A percentile compares a stretch with the other conserved stretches of the same genome.
Evolutionary conservation across 805 yeast species (phyloP).

Genomic region (Ogataea paradorogensis): DNA sequence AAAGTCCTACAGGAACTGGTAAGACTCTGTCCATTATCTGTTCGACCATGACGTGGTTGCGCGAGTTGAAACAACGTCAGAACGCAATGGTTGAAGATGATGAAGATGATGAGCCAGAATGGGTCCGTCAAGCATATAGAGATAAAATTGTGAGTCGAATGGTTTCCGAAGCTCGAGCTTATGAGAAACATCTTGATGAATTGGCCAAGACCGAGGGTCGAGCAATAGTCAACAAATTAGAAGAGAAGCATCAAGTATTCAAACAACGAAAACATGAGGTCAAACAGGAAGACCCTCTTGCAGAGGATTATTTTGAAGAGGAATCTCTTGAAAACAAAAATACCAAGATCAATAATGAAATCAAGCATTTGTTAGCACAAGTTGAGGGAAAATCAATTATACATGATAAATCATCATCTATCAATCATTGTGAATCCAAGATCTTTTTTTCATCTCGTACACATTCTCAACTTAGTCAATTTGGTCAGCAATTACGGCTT

Average conservation of each 20-base stretch:
- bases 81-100: conserved; percentile 29
- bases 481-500: conserved; percentile 64
- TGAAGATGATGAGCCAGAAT: conserved; percentile 43
- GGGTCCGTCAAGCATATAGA: conserved; percentile 33
- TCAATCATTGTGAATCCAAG: conserved; percentile 39
- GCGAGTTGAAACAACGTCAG: conserved; percentile 36
- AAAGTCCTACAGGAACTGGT: conserved; percentile 95
- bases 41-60: conserved; percentile 77
- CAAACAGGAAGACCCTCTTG: conserved; percentile 28
- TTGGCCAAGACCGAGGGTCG: conserved; percentile 29
- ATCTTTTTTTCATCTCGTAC: conserved; percentile 81
- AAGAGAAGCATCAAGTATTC: conserved; percentile 15
- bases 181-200: conserved; percentile 40
- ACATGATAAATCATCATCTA: conserved; percentile 19
- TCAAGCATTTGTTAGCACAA: conserved; percentile 44
- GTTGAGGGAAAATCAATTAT: conserved; percentile 32
- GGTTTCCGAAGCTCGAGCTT: conserved; percentile 33
- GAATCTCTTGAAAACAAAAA: conserved; percentile 28
- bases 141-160: conserved; percentile 34
- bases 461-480: conserved; percentile 83
- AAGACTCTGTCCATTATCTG: conserved; percentile 87
- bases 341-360: conserved; percentile 42
- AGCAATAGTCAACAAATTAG: conserved; percentile 23
- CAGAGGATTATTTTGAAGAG: conserved; percentile 39
- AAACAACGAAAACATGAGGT: conserved; percentile 1